Conservation (phyloP, 2,329 filamentous ascomycete species). For the Mycosphaerella arachidis region DNA sequence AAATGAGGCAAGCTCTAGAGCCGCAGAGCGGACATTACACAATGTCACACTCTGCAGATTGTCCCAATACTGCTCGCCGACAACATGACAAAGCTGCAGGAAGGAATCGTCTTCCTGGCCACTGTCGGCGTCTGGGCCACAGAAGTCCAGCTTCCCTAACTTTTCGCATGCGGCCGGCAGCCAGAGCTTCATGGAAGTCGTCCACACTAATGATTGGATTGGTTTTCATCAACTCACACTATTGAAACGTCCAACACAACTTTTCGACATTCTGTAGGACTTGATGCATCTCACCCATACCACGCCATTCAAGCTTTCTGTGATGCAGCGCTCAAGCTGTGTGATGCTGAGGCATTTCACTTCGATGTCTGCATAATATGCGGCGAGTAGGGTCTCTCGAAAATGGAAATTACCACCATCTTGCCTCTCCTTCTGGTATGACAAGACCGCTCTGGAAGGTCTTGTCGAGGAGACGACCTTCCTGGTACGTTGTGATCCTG, state of each 20-base stretch:
- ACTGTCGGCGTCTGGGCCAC: background rate
- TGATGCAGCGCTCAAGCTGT: background rate
- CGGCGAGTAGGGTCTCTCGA: background rate
- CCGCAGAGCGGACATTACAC: background rate
- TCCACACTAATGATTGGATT: background rate
- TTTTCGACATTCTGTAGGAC: background rate
- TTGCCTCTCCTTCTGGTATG: background rate
- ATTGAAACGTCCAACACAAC: background rate
- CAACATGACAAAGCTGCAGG: background rate
- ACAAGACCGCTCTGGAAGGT: background rate
- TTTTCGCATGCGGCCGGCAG: background rate
- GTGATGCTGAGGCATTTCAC: background rate
- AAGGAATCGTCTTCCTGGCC: background rate
- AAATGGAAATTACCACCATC: background rate
- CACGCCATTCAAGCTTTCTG: background rate
- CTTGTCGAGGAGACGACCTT: background rate
- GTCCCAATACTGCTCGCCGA: background rate
- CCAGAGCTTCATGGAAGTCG: background rate
- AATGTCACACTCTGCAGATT: background rate
- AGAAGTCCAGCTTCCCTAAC: no score
- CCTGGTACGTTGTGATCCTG: background rate
- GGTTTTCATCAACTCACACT: background rate
- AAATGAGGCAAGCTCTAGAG: background rate
- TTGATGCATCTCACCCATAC: background rate
- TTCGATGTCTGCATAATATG: background rate